Conservation (phyloP, 192 early-diverging fungal species). For the Borealophlyctis nickersoniae region DNA sequence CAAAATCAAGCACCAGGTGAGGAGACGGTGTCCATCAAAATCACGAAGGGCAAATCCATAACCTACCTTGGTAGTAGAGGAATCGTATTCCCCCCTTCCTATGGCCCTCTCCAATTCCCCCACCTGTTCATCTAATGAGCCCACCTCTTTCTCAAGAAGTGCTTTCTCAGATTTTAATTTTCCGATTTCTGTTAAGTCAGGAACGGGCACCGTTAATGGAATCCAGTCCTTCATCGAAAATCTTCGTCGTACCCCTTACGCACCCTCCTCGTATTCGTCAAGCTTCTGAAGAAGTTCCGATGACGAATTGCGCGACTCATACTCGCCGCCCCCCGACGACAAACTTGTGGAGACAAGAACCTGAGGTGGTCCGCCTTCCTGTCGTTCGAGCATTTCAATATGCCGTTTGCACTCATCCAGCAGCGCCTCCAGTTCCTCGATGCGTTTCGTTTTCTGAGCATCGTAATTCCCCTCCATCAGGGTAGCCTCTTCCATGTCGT, state of each 20-base stretch:
- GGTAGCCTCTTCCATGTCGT: conserved; percentile 49
- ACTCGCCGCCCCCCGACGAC: no score
- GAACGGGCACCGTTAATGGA: not conserved
- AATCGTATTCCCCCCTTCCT: conserved; percentile 63
- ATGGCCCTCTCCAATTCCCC: conserved; percentile 58
- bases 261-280: not conserved
- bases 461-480: conserved; percentile 57
- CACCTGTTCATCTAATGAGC: conserved; percentile 51
- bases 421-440: conserved; percentile 59
- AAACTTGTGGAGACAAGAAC: no score
- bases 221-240: not conserved
- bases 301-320: no score
- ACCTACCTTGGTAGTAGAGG: conserved; percentile 44
- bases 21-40: not conserved
- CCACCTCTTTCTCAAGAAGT: conserved; percentile 27
- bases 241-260: not conserved
- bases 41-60: not conserved
- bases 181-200: conserved; percentile 7
- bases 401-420: conserved; percentile 56
- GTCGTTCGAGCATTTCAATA: no score
- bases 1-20: no score
- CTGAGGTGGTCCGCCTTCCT: no score
- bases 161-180: conserved; percentile 9
- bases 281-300: not conserved
- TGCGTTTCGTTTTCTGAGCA: conserved; percentile 53